Base-by-base conservation (phyloP, 1,284 basidiomycete genomes). In the Rhodofomes roseus region DNA sequence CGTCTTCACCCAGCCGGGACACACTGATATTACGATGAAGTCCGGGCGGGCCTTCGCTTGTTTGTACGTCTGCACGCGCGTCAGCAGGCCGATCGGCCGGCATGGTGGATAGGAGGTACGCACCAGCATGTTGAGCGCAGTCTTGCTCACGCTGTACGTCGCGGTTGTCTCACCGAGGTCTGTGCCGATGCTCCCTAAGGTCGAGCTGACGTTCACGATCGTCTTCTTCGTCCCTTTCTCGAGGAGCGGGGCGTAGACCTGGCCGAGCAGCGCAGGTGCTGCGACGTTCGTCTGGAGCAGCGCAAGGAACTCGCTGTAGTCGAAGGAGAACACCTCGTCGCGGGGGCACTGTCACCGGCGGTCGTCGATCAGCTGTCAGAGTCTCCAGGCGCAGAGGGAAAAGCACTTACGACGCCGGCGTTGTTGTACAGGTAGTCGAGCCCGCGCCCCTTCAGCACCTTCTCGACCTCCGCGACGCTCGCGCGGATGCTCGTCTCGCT, bases 381-480 rank as follows among this genome's bases (percentile, higher is more conserved):
- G n/a, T 44, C n/a, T n/a, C n/a, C n/a, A n/a, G n/a, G 16, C 4
- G 31, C 2, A 11, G 14, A 14, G 2, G 18, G n/a, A n/a, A n/a
- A n/a, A n/a, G n/a, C n/a, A n/a, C 72, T 29, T 40, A 76, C 75
- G 39, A 76, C 70, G 1, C 66, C 76, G n/a, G 77, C 76, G 53
- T 76, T 78, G 65, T 78, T 77, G 54, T 76, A 59, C 14, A 79
- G 66, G 36, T 76, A 77, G 64, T 78, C 75, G 36, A 78, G 64
- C 0, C 73, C 72, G 0, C 58, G 58, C 12, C 65, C 65, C 9
- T 70, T 71, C 22, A 79, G 61, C 12, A 74, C 60, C 25, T 60
- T 60, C 34, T 62, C 60, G 2, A 72, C 69, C 5, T 60, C 62
- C 29, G 63, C 55, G 12, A 68, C 65, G 4, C 73, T 70, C 2